phyloP scores from a whole-genome alignment of 495 filamentous ascomycete genomes.

The Lophiotrema nucula region DNA sequence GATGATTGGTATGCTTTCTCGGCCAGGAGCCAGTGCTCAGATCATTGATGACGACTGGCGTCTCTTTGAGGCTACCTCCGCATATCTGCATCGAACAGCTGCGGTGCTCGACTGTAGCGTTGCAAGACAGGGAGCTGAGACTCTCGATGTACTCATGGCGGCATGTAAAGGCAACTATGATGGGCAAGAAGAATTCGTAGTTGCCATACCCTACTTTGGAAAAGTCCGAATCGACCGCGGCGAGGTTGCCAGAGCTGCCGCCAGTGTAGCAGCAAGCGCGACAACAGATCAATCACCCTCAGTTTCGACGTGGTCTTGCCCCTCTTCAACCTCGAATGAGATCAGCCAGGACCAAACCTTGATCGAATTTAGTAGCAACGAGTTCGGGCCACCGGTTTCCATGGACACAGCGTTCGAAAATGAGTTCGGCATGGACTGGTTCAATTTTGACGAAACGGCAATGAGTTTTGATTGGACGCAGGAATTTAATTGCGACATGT shows the following conservation, averaged over 20 bases:
- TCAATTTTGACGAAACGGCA: neutral
- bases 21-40: neutral
- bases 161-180: neutral
- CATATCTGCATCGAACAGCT: neutral
- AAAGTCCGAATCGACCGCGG: neutral
- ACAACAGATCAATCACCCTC: neutral
- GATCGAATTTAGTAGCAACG: neutral
- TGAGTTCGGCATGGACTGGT: neutral
- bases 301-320: neutral
- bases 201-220: neutral
- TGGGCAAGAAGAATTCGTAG: neutral
- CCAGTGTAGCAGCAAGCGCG: neutral
- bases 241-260: neutral
- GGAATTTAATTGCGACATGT: neutral
- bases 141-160: neutral
- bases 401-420: neutral
- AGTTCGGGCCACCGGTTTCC: neutral
- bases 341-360: neutral
- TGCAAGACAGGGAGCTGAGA: neutral
- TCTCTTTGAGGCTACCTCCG: neutral
- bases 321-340: neutral
- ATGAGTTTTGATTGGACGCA: neutral
- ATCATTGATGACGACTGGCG: neutral
- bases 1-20: neutral
- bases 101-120: neutral